These are phyloP conservation scores for Testicularia cyperi DNA, from an alignment of 1,284 basidiomycete genomes.

Conservation along the genomic window DNA sequence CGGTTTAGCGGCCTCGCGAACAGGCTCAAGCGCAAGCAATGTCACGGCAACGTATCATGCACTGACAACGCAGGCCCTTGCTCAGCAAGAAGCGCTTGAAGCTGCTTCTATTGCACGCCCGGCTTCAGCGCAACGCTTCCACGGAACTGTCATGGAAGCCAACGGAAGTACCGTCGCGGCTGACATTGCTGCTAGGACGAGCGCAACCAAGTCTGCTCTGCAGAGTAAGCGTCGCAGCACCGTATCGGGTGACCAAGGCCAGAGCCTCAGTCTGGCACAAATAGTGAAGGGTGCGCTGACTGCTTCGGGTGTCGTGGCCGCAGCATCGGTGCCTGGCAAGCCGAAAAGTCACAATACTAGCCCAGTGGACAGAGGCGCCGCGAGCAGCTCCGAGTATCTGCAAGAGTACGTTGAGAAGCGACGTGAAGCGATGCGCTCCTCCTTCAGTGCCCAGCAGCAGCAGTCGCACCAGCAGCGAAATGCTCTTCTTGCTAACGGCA, in stretches of 20 bases:
- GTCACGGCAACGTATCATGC: slow-evolving; percentile 8
- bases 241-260: slow-evolving; percentile 27
- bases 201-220: slow-evolving; percentile 26
- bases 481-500: slow-evolving; percentile 1
- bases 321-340: slow-evolving; percentile 2
- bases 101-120: slow-evolving; percentile 24
- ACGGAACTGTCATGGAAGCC: slow-evolving; percentile 17
- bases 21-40: slow-evolving; percentile 12
- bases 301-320: slow-evolving; percentile 29
- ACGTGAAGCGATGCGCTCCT: slow-evolving; percentile 41
- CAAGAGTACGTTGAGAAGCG: slow-evolving; percentile 38
- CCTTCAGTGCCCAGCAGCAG: slow-evolving; percentile 44
- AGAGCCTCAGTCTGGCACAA: slow-evolving; percentile 32
- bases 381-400: slow-evolving; percentile 27
- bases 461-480: slow-evolving; percentile 1
- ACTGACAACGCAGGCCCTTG: slow-evolving; percentile 17
- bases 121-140: slow-evolving; percentile 25
- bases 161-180: slow-evolving; percentile 18
- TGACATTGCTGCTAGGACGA: slow-evolving; percentile 18
- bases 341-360: slow-evolving; percentile 17
- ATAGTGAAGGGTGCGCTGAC: slow-evolving; percentile 37
- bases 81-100: slow-evolving; percentile 14
- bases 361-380: slow-evolving; percentile 14
- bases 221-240: slow-evolving; percentile 41
- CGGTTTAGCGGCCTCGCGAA: slow-evolving; percentile 10